Conservation (phyloP, 2,329 filamentous ascomycete genomes). For the Orbilia oligospora region DNA sequence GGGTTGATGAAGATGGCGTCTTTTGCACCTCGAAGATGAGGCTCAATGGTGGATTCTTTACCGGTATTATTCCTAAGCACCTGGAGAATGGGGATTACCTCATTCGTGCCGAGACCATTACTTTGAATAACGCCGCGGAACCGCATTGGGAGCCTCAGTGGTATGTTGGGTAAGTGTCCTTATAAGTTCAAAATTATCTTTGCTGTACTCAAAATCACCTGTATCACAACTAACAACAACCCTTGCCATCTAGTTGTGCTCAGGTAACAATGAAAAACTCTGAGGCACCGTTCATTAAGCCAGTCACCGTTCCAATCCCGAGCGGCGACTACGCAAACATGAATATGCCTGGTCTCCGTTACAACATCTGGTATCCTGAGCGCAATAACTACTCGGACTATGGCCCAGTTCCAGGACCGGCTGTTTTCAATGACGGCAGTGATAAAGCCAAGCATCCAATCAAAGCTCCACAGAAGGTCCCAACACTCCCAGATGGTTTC, state of each 20-base stretch:
- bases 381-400: constrained; percentile 50
- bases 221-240: not conserved
- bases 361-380: constrained; percentile 52
- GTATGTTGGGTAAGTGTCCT: constrained; percentile 53
- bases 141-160: constrained; percentile 44
- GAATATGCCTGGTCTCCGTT: constrained; percentile 56
- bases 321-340: constrained; percentile 48
- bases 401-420: constrained; percentile 42
- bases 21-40: constrained; percentile 56
- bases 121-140: constrained; percentile 43
- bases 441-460: not conserved
- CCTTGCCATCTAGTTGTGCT: constrained; percentile 48
- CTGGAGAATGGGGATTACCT: constrained; percentile 57
- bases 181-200: not conserved
- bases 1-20: constrained; percentile 29
- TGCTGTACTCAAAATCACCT: not conserved
- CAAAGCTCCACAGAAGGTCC: not conserved
- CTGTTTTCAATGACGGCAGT: constrained; percentile 42
- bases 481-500: constrained; percentile 29
- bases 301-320: constrained; percentile 41
- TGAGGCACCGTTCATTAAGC: constrained; percentile 31
- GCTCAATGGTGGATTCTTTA: constrained; percentile 39
- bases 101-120: constrained; percentile 52
- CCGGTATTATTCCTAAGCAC: constrained; percentile 37
- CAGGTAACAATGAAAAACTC: constrained; percentile 45